These are phyloP conservation scores for Aspergillus niger DNA, from an alignment of 2,329 filamentous ascomycete genomes.

Conservation along the genomic window DNA sequence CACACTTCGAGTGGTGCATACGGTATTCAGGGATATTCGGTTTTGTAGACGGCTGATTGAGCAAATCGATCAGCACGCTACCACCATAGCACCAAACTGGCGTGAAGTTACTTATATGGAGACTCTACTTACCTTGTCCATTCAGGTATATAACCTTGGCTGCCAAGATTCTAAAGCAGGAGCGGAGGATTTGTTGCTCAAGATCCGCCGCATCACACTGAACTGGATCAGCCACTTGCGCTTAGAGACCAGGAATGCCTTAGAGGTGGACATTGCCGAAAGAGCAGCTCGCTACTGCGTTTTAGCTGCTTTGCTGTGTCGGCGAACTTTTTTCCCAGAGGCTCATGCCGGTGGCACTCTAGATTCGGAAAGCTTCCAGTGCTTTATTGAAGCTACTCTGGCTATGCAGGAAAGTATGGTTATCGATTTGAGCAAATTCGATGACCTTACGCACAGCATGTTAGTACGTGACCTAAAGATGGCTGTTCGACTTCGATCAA, in stretches of 20 bases:
- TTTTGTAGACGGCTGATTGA: conserved; percentile 56
- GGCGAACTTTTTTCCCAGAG: conserved; percentile 44
- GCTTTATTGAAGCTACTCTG: conserved; percentile 45
- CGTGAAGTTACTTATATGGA: conserved; percentile 62
- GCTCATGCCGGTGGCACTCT: neutral
- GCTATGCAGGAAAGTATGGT: conserved; percentile 52
- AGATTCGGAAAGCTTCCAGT: conserved; percentile 16
- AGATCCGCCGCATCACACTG: conserved; percentile 47
- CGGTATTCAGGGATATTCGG: conserved; percentile 48
- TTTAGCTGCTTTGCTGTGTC: conserved; percentile 60
- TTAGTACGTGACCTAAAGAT: conserved; percentile 54
- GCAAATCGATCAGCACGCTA: conserved; percentile 52
- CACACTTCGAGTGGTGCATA: conserved; percentile 51
- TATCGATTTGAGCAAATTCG: conserved; percentile 39
- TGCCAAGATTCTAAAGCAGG: conserved; percentile 16
- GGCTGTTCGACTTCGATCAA: conserved; percentile 37
- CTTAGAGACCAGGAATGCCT: conserved; percentile 45
- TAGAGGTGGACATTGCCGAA: conserved; percentile 41
- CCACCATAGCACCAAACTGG: conserved; percentile 57
- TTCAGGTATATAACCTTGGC: conserved; percentile 43
- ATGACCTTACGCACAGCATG: conserved; percentile 24
- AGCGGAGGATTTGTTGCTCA: conserved; percentile 40
- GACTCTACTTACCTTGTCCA: conserved; percentile 54
- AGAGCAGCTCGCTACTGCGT: conserved; percentile 52
- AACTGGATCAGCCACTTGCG: conserved; percentile 56